These are phyloP conservation scores for Phialophora macrospora DNA, from an alignment of 2,329 filamentous ascomycete genomes.

Conservation along the genomic window DNA sequence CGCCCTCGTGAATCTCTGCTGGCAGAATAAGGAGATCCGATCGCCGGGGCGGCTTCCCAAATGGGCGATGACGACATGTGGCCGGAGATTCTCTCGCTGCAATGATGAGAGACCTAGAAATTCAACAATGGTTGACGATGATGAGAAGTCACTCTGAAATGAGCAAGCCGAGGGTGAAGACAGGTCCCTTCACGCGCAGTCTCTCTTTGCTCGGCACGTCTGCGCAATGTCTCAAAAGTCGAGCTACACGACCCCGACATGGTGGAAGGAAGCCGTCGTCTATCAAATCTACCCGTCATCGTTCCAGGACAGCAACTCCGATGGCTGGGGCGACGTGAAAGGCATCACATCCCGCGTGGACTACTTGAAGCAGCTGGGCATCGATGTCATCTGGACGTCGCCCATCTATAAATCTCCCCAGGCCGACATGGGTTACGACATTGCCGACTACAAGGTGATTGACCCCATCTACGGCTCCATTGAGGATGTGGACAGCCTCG, in stretches of 20 bases:
- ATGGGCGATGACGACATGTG: constrained; percentile 29
- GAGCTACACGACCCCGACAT: constrained; percentile 41
- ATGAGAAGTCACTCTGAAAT: not conserved
- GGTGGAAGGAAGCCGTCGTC: constrained; percentile 64
- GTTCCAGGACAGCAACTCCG: constrained; percentile 55
- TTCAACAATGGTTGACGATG: not conserved
- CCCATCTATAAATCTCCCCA: constrained; percentile 59
- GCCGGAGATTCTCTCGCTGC: constrained; percentile 32
- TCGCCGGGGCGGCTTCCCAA: constrained; percentile 22
- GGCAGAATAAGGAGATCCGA: constrained; percentile 6
- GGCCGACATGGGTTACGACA: constrained; percentile 59
- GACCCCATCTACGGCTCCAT: constrained; percentile 55
- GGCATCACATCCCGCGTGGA: constrained; percentile 69
- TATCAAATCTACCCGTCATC: constrained; percentile 67
- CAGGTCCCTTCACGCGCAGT: not conserved
- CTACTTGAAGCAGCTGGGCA: constrained; percentile 66
- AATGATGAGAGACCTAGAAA: constrained; percentile 1
- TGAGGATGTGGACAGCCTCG: constrained; percentile 53
- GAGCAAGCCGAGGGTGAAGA: not conserved
- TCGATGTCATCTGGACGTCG: constrained; percentile 64
- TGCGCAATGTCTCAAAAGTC: constrained; percentile 22
- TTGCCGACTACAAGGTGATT: constrained; percentile 51
- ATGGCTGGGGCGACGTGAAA: constrained; percentile 68
- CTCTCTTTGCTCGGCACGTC: not conserved
- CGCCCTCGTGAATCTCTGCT: not conserved